These are phyloP conservation scores for Uncinocarpus reesii DNA, from an alignment of 2,329 filamentous ascomycete species.

Conservation along the genomic window DNA sequence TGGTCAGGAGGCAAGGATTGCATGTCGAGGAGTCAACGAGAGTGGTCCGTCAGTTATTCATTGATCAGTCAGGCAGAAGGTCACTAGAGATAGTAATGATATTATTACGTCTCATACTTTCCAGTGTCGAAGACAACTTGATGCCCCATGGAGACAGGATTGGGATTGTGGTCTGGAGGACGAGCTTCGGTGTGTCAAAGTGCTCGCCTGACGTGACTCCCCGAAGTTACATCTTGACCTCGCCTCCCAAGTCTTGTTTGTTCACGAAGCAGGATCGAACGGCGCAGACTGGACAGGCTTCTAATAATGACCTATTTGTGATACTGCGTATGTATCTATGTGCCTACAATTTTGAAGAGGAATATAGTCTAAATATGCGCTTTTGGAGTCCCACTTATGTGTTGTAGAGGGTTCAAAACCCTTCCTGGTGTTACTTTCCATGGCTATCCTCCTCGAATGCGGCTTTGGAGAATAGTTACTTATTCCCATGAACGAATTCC, in stretches of 20 bases:
- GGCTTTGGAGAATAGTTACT: too few species aligned
- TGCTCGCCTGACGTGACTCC: not conserved
- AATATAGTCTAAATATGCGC: too few species aligned
- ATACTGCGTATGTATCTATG: too few species aligned
- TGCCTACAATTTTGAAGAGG: too few species aligned
- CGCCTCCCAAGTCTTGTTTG: not conserved
- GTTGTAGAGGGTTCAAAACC: too few species aligned
- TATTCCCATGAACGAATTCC: too few species aligned
- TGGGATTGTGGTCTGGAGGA: not conserved
- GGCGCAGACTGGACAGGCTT: too few species aligned
- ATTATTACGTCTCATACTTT: conserved; percentile 10
- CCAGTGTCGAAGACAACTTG: not conserved
- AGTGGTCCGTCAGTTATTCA: conserved; percentile 38
- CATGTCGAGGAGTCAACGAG: conserved; percentile 30
- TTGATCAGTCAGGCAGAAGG: conserved; percentile 26
- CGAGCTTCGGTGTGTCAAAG: not conserved
- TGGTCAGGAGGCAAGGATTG: conserved; percentile 1
- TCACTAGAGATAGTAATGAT: conserved; percentile 14
- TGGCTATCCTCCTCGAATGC: too few species aligned
- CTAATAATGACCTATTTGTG: too few species aligned
- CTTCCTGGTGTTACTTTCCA: too few species aligned
- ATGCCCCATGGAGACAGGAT: not conserved
- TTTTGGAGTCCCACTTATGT: too few species aligned
- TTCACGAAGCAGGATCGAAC: not conserved
- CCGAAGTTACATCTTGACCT: not conserved